Evolutionary conservation across 2,329 filamentous ascomycete species (phyloP), one percentile per base, ranked within the genome.

Genomic region (Rasamsonia emersonii): DNA sequence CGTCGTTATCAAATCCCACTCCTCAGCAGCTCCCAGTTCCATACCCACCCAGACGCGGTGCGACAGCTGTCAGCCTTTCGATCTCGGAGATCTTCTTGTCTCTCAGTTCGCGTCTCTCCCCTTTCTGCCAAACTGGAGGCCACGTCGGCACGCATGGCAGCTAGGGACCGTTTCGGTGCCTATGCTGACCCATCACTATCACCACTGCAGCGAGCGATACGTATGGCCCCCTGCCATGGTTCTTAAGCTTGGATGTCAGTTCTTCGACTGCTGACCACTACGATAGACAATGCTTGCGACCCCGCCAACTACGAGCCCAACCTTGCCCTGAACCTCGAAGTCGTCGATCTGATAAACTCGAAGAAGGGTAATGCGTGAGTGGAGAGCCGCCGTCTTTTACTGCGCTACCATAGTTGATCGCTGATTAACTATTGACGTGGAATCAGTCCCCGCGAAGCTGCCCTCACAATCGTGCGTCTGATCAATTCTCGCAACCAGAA

Each of bases 261-360:
- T 11, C 16, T 30, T 21, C 2, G 19, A 17, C 15, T 15, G 15
- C 28, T n/a, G 14, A 28, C 18, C 9, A 20, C 20, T 11, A 10
- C 14, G 11, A 24, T 18, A 77, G 73, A 91, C 58, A 88, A 88
- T 65, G 89, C 91, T 44, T 96, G 91, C 68, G 93, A 91, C 52
- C 86, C 91, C 31, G 84, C 93, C 59, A 95, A 96, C 67, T 95
- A 86, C 68, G 91, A 98, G 68, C 89, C 91, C 41, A 96, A 98
- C 56, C 80, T 98, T 34, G 91, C 88, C 37, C 70, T 98, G 43
- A 93, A 91, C 56, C 83, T 98, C 56, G 91, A 98, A 71, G 93
- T 98, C 51, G 72, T 86, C 50, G 91, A 98, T 66, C 67, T 96
- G 51, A 84, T 98, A 69, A 98, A 98, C 64, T 81, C 80, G 53